Evolutionary conservation across 139 green algal species (phyloP), one percentile per base, ranked within the genome.

Genomic region (Coelastrella sp.): DNA sequence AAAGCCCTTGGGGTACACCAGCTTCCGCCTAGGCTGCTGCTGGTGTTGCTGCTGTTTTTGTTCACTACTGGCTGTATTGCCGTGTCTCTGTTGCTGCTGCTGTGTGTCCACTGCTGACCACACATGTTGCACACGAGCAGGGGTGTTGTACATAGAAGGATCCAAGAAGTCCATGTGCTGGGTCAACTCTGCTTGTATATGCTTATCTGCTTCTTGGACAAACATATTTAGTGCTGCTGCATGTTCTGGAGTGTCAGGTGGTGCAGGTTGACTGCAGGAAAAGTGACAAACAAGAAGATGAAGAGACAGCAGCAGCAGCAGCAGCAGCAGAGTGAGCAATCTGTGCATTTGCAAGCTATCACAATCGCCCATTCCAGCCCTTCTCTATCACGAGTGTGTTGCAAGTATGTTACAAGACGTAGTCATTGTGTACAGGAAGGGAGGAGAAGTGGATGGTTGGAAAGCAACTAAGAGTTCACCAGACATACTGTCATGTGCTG

Each of bases 141-240:
- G 30, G 48, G 34, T 48, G 66, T 48, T 74, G 34, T 45, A 45
- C 4, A 30, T 74, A 4, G 11, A 25, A 74, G n/a, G n/a, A n/a
- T n/a, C n/a, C n/a, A n/a, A n/a, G n/a, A n/a, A n/a, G n/a, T n/a
- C n/a, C n/a, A n/a, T n/a, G 30, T 80, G 9, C 7, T 66, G 8
- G 0, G 45, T 17, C 7, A 80, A 19, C 48, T 80, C 45, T 11
- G 72, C 72, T 3, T 45, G 19, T 0, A 66, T 21, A 5, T 66
- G 72, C 27, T 66, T 80, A 6, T 13, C 27, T 40, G 45, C 72
- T 17, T 34, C 45, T 4, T 19, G 6, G 13, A 66, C 72, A 80
- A 80, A 80, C 45, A 80, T 64, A 23, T 80, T 11, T 21, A 80
- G 72, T 25, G 48, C 48, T 48, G 72, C 45, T 45, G 45, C 72